These are phyloP conservation scores for Babesia divergens DNA, from an alignment of 169 alveolate species.

Conservation along the genomic window DNA sequence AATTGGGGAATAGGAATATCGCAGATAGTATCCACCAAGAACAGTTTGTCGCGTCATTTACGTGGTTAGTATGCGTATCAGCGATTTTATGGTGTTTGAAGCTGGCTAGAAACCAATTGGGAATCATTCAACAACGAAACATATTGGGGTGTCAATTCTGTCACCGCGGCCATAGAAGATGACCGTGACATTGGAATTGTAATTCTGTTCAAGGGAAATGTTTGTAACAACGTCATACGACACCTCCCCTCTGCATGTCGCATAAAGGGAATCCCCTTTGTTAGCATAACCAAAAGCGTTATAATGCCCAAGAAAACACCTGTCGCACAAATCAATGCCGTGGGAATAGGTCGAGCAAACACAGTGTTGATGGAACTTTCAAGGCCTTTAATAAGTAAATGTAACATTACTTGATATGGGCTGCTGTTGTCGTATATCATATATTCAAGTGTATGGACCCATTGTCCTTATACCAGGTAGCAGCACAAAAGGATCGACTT, in stretches of 20 bases:
- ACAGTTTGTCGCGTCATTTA: not conserved
- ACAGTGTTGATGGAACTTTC: not conserved
- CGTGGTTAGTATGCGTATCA: not conserved
- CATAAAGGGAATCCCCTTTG: constrained; percentile 7
- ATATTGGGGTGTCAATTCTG: constrained; percentile 38
- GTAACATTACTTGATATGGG: not conserved
- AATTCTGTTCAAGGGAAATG: constrained; percentile 37
- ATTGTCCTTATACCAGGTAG: no score
- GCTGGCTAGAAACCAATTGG: not conserved
- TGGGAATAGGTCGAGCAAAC: not conserved
- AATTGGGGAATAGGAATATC: not conserved
- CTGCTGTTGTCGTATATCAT: not conserved
- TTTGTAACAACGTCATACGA: constrained; percentile 9
- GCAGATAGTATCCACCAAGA: not conserved
- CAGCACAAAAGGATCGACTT: no score
- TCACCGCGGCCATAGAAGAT: constrained; percentile 32
- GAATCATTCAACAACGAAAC: not conserved
- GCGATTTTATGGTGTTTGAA: not conserved
- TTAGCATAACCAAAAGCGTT: constrained; percentile 8
- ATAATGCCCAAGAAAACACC: not conserved
- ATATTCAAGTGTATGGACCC: no score
- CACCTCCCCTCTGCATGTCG: constrained; percentile 13
- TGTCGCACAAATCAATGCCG: not conserved
- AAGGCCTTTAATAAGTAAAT: not conserved
- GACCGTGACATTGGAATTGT: constrained; percentile 8